Base-by-base conservation (phyloP, 192 early-diverging fungal species). In the Coemansia sp. region DNA sequence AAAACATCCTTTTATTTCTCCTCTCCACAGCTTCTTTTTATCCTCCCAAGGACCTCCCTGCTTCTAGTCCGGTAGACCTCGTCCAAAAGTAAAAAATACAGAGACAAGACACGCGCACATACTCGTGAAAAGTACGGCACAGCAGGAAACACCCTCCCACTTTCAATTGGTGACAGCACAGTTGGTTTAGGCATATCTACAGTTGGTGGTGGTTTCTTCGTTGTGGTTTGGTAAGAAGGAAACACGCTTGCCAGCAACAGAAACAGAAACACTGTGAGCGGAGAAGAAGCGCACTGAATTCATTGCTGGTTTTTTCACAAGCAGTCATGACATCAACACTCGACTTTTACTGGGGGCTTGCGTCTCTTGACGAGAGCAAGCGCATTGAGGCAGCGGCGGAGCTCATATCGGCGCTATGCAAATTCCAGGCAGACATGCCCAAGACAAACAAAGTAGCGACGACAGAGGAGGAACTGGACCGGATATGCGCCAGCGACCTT, bases 281-380 rank as follows among this genome's bases (percentile, higher is more conserved):
- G 32, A 32, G 1, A 32, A 32, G 32, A 19, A 61, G 5, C 23
- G 4, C 32, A 32, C 32, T 32, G 32, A 32, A 32, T 32, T 4
- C 32, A 32, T 32, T 32, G 32, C 6, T 62, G 9, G 10, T 19
- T 62, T 40, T 18, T 38, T 42, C 42, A 15, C 47, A 37, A 58
- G 37, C 5, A 59, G 26, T 2, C n/a, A 71, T 71, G 69, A 61
- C 79, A 43, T 77, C 68, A 0, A 87, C 79, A 19, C 80, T 95
- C 62, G 76, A 89, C 53, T 81, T 90, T 53, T 94, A 91, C 70
- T 91, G 90, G 89, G 89, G 89, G 63, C 89, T 96, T 56, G 89
- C 93, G 44, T 90, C 90, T n/a, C 72, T 92, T 26, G 90, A 94
- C 71, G 85, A 80, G 53, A 61, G 61, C 43, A 85, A 85, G 65